Conservation (phyloP, 139 green algal genomes). For the Monoraphidium neglectum region DNA sequence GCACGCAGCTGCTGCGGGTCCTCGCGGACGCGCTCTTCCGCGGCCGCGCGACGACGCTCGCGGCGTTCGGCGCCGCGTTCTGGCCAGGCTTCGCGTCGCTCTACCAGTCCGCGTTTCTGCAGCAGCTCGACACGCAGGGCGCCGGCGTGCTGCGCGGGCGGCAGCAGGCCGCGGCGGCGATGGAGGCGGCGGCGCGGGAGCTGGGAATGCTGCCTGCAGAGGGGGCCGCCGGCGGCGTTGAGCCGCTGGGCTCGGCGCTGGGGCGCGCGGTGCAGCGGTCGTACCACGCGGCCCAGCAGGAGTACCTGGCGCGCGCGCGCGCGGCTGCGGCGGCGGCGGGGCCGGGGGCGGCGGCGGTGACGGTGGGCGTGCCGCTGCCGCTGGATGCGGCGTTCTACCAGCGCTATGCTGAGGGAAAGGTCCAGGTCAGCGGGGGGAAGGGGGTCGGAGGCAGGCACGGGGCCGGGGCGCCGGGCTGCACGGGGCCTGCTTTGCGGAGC, state of each 20-base stretch:
- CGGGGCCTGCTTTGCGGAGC: too few species aligned
- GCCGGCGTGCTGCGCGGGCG: conserved; percentile 19
- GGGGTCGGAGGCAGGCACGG: conserved; percentile 26
- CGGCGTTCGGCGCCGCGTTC: conserved; percentile 20
- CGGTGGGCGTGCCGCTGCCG: conserved; percentile 28
- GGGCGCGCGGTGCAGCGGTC: conserved; percentile 19
- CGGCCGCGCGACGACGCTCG: conserved; percentile 6
- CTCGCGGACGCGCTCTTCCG: conserved; percentile 27
- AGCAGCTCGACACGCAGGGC: conserved; percentile 2
- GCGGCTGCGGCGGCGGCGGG: conserved; percentile 3
- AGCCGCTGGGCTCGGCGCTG: conserved; percentile 10
- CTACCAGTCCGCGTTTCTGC: conserved; percentile 25
- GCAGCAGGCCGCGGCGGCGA: conserved; percentile 19
- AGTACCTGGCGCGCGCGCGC: conserved; percentile 18
- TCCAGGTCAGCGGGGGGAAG: conserved; percentile 30
- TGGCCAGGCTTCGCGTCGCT: conserved; percentile 12
- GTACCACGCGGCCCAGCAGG: conserved; percentile 24
- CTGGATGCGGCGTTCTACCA: conserved; percentile 19
- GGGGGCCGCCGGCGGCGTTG: background rate
- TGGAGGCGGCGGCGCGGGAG: conserved; percentile 19
- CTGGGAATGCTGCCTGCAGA: conserved; percentile 14
- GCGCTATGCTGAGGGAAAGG: conserved; percentile 13
- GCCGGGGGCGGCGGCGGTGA: conserved; percentile 1
- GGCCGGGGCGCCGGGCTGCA: conserved; percentile 14
- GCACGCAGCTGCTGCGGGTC: conserved; percentile 26